Evolutionary conservation across 768 basidiomycete species (phyloP), one percentile per base, ranked within the genome.

Genomic region (Clavaria fumosa): DNA sequence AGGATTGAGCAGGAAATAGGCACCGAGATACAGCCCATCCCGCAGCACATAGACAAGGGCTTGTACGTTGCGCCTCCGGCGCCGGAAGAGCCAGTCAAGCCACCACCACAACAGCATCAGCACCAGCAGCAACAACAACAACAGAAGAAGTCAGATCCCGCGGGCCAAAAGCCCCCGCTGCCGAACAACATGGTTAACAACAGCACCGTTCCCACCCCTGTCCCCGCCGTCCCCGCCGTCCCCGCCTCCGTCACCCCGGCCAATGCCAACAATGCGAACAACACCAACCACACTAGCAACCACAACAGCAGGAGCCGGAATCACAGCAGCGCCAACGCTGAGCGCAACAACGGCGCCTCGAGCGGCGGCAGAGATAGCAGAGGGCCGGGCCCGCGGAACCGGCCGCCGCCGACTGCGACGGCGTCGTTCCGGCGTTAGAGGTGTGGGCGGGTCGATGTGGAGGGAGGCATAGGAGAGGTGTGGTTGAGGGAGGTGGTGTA

Each of bases 1-100:
- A 80, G 83, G 53, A 96, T 99, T 50, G 95, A 97, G 58, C 90
- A 95, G 58, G 95, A 99, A 59, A 71, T 99, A 23, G 95, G 93
- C 7, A 97, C 93, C 26, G 93, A 99, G 62, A 96, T 99, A 48
- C 80, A 84, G 51, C 82, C 93, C 9, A 96, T 97, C 50, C 93
- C 93, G 4, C 78, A 80, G 53, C 66, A 53, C 19, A 96, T 99
- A 51, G 95, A 97, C 55, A 78, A 81, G 46, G 77, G 77, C 4
- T 61, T 99, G 41, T 97, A 99, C 58, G 93, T 99, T 39, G 81
- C 90, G 6, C 93, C 90, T 1, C 61, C 65, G 36, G 55, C 63
- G 1, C 52, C 62, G 7, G 63, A 66, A 34, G 68, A 67, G 40
- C 61, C 63, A 41, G 46, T 53, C 12, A 47, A 50, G 34, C 48